A percentile compares a stretch with the other conserved stretches of the same genome.
phyloP scores from a whole-genome alignment of 1,284 basidiomycete genomes.

The Peniophora sp. region DNA sequence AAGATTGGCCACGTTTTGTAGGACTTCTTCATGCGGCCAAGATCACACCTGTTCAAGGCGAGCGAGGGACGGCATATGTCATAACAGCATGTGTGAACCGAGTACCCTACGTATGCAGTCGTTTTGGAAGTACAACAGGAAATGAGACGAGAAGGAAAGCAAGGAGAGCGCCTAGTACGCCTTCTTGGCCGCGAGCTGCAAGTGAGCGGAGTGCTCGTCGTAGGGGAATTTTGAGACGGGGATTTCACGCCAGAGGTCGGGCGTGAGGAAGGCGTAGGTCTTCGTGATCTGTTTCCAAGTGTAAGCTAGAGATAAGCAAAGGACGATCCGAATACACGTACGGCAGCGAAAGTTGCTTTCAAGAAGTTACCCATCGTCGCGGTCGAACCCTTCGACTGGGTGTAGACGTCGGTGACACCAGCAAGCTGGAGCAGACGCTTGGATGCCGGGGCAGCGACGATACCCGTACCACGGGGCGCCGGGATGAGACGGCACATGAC shows the following conservation, averaged over 20 bases:
- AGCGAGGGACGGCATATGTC: too few relatives aligned
- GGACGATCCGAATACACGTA: conserved; percentile 37
- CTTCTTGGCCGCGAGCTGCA: conserved; percentile 81
- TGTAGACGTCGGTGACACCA: conserved; percentile 94
- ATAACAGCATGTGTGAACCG: neutral
- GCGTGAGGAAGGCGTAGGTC: conserved; percentile 96
- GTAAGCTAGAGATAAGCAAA: conserved; percentile 1
- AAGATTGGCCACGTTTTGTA: too few relatives aligned
- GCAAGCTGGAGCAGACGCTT: conserved; percentile 97
- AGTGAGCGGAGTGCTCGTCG: conserved; percentile 90
- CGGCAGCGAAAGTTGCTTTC: conserved; percentile 96
- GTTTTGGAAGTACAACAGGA: conserved; percentile 18
- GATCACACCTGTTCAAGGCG: too few relatives aligned
- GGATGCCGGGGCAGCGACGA: conserved; percentile 96
- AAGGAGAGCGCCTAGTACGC: conserved; percentile 51
- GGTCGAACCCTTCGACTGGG: conserved; percentile 96
- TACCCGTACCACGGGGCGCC: conserved; percentile 97
- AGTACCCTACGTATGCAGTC: too few relatives aligned
- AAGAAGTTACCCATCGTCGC: conserved; percentile 99
- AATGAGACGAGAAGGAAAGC: conserved; percentile 11
- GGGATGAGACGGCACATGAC: conserved; percentile 99
- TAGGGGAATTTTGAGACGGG: conserved; percentile 84
- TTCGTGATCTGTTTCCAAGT: conserved; percentile 73
- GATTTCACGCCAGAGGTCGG: conserved; percentile 96
- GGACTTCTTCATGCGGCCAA: too few relatives aligned